Percentiles rank a stretch among this genome's conserved stretches.
Conservation (phyloP, 768 basidiomycete species). For the Pulveroboletus frians region DNA sequence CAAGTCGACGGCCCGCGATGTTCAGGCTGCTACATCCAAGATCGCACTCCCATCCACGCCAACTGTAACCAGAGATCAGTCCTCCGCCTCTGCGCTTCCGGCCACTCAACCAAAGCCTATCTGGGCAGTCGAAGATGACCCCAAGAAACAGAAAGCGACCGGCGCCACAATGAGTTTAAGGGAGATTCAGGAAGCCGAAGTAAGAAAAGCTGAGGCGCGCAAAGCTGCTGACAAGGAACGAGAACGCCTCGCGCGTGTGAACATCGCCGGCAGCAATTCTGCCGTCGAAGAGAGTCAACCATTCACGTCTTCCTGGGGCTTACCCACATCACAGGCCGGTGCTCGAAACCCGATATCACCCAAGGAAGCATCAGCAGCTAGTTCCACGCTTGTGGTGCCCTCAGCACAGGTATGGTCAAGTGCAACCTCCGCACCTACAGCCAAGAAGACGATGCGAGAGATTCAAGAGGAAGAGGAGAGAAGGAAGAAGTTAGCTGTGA, state of each 20-base stretch:
- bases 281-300: slow-evolving; percentile 52
- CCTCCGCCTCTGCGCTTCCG: slow-evolving; percentile 19
- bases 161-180: slow-evolving; percentile 63
- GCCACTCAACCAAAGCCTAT: slow-evolving; percentile 43
- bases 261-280: slow-evolving; percentile 29
- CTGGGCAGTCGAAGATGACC: slow-evolving; percentile 69
- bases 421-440: slow-evolving; percentile 43
- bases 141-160: slow-evolving; percentile 46
- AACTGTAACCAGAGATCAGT: slow-evolving; percentile 17
- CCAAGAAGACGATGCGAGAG: slow-evolving; percentile 96
- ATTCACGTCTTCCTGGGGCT: slow-evolving; percentile 76
- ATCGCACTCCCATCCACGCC: slow-evolving; percentile 3
- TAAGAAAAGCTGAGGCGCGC: slow-evolving; percentile 69
- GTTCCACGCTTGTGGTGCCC: slow-evolving; percentile 28
- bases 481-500: slow-evolving; percentile 62
- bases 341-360: slow-evolving; percentile 35
- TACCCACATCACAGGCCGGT: slow-evolving; percentile 79
- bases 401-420: slow-evolving; percentile 68
- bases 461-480: slow-evolving; percentile 97
- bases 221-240: slow-evolving; percentile 72
- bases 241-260: slow-evolving; percentile 52
- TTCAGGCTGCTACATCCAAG: slow-evolving; percentile 21
- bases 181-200: slow-evolving; percentile 94
- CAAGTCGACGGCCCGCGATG: slow-evolving; percentile 26
- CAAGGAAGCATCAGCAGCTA: slow-evolving; percentile 38